Evolutionary conservation across 805 yeast genomes (phyloP), one percentile per base, ranked within the genome.

Genomic region (Maudiozyma bulderi): DNA sequence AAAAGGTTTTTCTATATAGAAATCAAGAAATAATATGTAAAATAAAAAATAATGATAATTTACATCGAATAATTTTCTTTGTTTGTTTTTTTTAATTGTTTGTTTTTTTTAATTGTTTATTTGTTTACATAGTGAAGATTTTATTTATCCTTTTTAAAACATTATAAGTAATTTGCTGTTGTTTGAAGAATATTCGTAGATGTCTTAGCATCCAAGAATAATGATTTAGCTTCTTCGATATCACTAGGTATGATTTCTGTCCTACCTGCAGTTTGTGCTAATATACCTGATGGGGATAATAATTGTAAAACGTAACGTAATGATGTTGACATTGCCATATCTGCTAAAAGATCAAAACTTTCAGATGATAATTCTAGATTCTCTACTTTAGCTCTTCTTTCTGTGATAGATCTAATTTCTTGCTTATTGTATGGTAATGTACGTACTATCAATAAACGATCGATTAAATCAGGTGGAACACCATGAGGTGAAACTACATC

Each of bases 401-500:
- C 82, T 54, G 93, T 79, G 59, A 93, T 93, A 29, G 82, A 75
- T 47, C 78, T 75, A 52, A 91, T 86, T 67, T 93, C 99, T 33
- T 82, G 89, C 52, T 76, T 80, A 52, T 75, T 74, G 73, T 93
- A 93, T n/a, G 95, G 89, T 53, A 86, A 74, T 5, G 99, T 93
- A 68, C 95, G 82, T 44, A 93, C 89, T 61, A 93, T 93, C 58
- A 93, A 79, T 54, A 91, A 73, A 57, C 99, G 75, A 69, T 93
- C 99, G 52, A 90, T 74, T 64, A 93, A 76, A 72, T 93, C 99
- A 10, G 95, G 84, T 32, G 99, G 99, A 54, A 91, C 81, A 38
- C 99, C 99, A 65, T 93, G 99, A 43, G 99, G 97, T 15, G 96
- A 83, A 51, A 77, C 77, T 44, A 81, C 74, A 59, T 84, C 95